Evolutionary conservation across 768 basidiomycete genomes (phyloP), one percentile per base, ranked within the genome.

Genomic region (Suillus lakei): DNA sequence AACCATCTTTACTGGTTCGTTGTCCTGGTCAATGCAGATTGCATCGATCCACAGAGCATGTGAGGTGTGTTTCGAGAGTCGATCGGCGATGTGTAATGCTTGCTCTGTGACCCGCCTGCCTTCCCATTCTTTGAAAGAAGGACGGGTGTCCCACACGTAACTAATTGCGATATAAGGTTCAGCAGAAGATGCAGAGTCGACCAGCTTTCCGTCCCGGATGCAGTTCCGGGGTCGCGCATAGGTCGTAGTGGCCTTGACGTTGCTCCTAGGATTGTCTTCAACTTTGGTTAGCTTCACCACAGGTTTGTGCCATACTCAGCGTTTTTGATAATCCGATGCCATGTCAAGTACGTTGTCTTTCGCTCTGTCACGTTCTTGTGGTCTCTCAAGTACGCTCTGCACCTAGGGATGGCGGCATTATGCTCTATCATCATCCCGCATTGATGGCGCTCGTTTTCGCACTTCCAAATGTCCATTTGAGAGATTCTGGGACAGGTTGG

Each of bases 1-100:
- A 15, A 55, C 9, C 51, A 36, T 36, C 32, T 55, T 63, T 7
- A 30, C 51, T 34, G 48, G 38, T 39, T 63, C 50, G 18, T 63
- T 41, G 32, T 63, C 38, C 18, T 63, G 62, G 23, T 34, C 23
- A 32, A 63, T 63, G 51, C 62, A 63, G 23, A 63, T 54, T 32
- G 62, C 51, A 56, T 63, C 62, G 5, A 63, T 55, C 62, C 62
- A 63, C 51, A 63, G 38, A 55, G 61, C 61, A 36, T 62, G 53
- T 34, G 61, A 16, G 41, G 61, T 53, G 46, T 62, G n/a, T 51
- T 50, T 62, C 46, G 61, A 62, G 61, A 62, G 61, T 30, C 61
- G 61, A n/a, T 46, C 46, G 43, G 46, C 61, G 4, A 62, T 62
- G 44, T 12, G 61, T 26, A 62, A 34, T 62, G 61, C 61, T 51